Base-by-base conservation (phyloP, 2,329 filamentous ascomycete species). In the Epichloe festucae region DNA sequence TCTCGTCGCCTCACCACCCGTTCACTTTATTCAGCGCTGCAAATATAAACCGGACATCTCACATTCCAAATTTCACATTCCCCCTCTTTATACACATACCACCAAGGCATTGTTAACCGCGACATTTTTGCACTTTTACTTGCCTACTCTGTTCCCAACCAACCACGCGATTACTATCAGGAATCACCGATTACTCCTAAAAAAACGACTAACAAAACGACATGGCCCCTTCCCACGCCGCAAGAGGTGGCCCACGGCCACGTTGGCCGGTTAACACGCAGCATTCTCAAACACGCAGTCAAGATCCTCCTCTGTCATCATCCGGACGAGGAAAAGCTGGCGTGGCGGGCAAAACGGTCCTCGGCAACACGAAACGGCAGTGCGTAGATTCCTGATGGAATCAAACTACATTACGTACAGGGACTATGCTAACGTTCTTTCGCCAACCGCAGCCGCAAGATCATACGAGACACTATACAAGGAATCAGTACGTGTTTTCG, bases 381-480 rank as follows among this genome's bases (percentile, higher is more conserved):
- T 53, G 46, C 3, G 52, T 10, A 11, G 10, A 14, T 11, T 7
- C 27, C 4, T 7, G 17, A 15, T 3, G 44, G 19, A 5, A 42
- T 5, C 3, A 19, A 6, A 14, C 8, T 42, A 31, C 2, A 31
- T 19, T 0, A 7, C 15, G 21, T 3, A 3, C 15, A 42, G 40
- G 12, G 12, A 23, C 8, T n/a, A 21, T 43, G 8, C n/a, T 43
- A 7, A 43, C 2, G 3, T 40, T 7, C 7, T 36, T 40, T 17
- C 11, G 31, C 6, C 19, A 31, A 31, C 31, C 15, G 4, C 36
- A 59, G 53, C 10, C 50, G 58, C 1, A 59, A 59, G 36, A 58
- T 60, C 7, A 1, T 54, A 2, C 46, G 45, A 0, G 58, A 60
- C 19, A 48, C 55, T 0, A 57, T 60, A 5, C 15, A 40, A 8